phyloP scores from a whole-genome alignment of 306 rosid genomes.

The Corylus avellana region DNA sequence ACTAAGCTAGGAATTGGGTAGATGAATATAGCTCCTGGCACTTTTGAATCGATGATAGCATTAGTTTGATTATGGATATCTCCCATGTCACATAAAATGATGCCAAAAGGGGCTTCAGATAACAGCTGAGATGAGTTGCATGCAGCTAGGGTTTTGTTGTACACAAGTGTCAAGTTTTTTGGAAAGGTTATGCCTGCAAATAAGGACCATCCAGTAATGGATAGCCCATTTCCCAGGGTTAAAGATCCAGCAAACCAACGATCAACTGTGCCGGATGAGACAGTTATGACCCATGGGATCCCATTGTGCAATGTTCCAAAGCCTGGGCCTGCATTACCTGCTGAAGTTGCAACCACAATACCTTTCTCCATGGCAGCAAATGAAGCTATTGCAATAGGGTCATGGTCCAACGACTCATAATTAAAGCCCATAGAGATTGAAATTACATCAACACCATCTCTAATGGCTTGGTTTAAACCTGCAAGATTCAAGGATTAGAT shows the following conservation, averaged over 20 bases:
- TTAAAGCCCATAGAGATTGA: constrained; percentile 32
- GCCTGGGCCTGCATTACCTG: constrained; percentile 15
- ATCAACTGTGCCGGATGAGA: constrained; percentile 2
- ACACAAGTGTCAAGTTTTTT: not conserved
- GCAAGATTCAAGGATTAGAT: too few species aligned
- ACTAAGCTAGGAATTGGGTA: not conserved
- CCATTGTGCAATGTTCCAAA: constrained; percentile 25
- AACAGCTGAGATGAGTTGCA: not conserved
- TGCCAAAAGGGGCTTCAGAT: not conserved
- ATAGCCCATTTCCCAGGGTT: not conserved
- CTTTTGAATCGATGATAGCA: not conserved
- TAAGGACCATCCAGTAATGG: constrained; percentile 3
- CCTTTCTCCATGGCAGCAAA: constrained; percentile 42
- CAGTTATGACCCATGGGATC: constrained; percentile 30
- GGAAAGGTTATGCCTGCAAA: not conserved
- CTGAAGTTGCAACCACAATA: constrained; percentile 26
- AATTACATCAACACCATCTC: constrained; percentile 45
- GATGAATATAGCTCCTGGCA: not conserved
- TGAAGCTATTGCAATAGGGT: constrained; percentile 34
- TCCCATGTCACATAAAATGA: not conserved
- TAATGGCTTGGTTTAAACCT: constrained; percentile 32
- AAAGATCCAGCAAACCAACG: not conserved
- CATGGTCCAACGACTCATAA: constrained; percentile 22
- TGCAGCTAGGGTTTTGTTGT: not conserved
- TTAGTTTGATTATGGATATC: not conserved